A percentile compares a stretch with the other conserved stretches of the same genome.
These are phyloP conservation scores for Solanum hybrid DNA, from an alignment of 305 asterid genomes.

Conservation along the genomic window DNA sequence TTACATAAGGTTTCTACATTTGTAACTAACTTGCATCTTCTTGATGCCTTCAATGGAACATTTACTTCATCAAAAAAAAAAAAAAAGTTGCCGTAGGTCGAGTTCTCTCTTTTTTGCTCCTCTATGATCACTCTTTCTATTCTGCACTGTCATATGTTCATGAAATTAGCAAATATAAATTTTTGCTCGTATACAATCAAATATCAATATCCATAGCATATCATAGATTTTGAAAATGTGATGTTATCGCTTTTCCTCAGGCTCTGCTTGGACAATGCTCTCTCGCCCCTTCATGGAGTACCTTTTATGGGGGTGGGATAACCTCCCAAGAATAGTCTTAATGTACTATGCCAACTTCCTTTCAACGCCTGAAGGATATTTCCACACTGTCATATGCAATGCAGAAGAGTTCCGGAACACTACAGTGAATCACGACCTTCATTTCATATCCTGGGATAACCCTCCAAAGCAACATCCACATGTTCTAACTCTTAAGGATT, in stretches of 20 bases:
- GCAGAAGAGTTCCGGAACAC: slow-evolving; percentile 49
- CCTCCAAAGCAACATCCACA: slow-evolving; percentile 83
- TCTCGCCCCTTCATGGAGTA: slow-evolving; percentile 64
- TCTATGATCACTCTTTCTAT: neutral
- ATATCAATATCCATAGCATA: neutral
- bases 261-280: slow-evolving; percentile 84
- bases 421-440: slow-evolving; percentile 67
- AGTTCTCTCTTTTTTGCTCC: neutral
- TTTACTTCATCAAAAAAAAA: too few relatives aligned
- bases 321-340: slow-evolving; percentile 48
- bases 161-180: too few relatives aligned
- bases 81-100: neutral
- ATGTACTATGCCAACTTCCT: slow-evolving; percentile 68
- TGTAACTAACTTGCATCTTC: too few relatives aligned
- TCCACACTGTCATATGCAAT: slow-evolving; percentile 52
- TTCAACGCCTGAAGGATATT: slow-evolving; percentile 69
- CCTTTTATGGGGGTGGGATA: slow-evolving; percentile 67
- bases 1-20: neutral
- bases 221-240: neutral
- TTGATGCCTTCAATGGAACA: too few relatives aligned
- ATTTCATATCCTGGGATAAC: slow-evolving; percentile 75
- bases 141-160: too few relatives aligned
- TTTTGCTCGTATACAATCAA: neutral
- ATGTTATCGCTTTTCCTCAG: slow-evolving; percentile 12
- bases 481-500: slow-evolving; percentile 36